These are phyloP conservation scores for Forsythia viridissima DNA, from an alignment of 257 asterid genomes.

Conservation along the genomic window DNA sequence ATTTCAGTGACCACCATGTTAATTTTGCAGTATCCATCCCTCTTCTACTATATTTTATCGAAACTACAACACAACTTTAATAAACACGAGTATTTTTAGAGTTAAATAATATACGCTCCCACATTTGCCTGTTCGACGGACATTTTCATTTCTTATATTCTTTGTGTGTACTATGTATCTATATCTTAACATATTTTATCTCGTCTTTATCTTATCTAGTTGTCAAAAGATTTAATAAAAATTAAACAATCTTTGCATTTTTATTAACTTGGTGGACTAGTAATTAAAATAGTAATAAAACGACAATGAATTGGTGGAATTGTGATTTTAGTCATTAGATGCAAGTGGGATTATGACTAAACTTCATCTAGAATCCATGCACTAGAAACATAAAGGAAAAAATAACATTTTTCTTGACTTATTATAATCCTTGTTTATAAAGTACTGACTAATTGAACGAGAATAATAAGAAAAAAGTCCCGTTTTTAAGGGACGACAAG, in stretches of 20 bases:
- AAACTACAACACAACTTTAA: too few relatives aligned
- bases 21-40: too few relatives aligned
- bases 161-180: too few relatives aligned
- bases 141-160: not conserved
- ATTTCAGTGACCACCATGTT: too few relatives aligned
- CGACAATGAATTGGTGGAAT: not conserved
- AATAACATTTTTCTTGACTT: not conserved
- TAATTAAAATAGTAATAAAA: not conserved
- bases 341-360: conserved; percentile 2
- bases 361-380: not conserved
- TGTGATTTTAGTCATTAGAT: not conserved
- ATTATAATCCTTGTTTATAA: not conserved
- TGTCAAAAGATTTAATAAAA: not conserved
- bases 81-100: too few relatives aligned
- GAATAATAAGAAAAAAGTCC: not conserved
- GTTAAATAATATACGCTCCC: too few relatives aligned
- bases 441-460: not conserved
- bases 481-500: not conserved
- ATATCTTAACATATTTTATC: not conserved
- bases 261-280: not conserved
- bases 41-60: too few relatives aligned
- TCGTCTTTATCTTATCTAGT: not conserved
- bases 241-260: not conserved
- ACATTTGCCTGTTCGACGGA: not conserved
- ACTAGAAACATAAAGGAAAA: not conserved